Percentiles rank a stretch among this genome's conserved stretches.
Conservation (phyloP, 768 basidiomycete genomes). For the Russula virescens region DNA sequence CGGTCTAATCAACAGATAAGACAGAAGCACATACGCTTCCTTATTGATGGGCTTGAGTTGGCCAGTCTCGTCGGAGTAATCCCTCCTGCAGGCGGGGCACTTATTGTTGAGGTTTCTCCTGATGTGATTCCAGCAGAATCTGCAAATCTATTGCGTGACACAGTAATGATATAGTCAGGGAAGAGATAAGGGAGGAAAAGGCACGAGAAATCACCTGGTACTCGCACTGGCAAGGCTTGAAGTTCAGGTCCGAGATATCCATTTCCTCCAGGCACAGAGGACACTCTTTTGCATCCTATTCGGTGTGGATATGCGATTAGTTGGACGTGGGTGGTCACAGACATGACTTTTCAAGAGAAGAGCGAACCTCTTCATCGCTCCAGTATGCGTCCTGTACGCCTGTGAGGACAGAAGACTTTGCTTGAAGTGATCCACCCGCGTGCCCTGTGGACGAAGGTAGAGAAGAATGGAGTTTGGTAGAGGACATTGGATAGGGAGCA, state of each 20-base stretch:
- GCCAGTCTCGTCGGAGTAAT: constrained; percentile 87
- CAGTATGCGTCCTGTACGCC: constrained; percentile 96
- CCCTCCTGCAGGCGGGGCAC: constrained; percentile 92
- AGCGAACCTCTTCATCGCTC: constrained; percentile 82
- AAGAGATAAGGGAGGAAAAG: constrained; percentile 9
- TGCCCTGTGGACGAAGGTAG: constrained; percentile 72
- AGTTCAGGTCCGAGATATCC: constrained; percentile 98
- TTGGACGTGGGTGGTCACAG: neutral
- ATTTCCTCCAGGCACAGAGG: constrained; percentile 98
- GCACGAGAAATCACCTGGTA: constrained; percentile 68
- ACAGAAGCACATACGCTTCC: constrained; percentile 73
- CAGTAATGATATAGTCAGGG: constrained; percentile 10
- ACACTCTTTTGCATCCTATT: constrained; percentile 94
- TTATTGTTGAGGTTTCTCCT: constrained; percentile 92
- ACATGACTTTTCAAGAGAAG: constrained; percentile 26
- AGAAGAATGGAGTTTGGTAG: constrained; percentile 54
- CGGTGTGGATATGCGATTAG: neutral
- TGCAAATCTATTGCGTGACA: constrained; percentile 69
- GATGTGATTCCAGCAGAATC: constrained; percentile 99
- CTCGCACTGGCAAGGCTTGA: constrained; percentile 98
- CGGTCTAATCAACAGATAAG: neutral
- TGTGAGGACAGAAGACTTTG: constrained; percentile 80
- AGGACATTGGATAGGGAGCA: constrained; percentile 36
- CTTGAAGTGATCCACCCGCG: constrained; percentile 63
- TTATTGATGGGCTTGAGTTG: constrained; percentile 94